Conservation (phyloP, 2,329 filamentous ascomycete genomes). For the Phaeosphaeria sp. region DNA sequence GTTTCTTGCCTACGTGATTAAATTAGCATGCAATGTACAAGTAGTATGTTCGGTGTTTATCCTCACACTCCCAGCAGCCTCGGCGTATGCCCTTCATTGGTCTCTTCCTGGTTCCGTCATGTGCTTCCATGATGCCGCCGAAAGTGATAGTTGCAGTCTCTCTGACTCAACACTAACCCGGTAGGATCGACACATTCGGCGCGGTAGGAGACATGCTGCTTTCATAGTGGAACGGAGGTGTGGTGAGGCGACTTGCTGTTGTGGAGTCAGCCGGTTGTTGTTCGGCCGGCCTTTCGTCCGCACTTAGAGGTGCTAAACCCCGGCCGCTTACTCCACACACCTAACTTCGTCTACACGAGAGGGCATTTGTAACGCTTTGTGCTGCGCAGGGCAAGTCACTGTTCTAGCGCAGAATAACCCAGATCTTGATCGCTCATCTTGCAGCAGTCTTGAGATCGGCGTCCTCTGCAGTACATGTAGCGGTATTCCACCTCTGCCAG, state of each 20-base stretch:
- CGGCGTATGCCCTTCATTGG: slow-evolving; percentile 35
- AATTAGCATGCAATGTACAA: slow-evolving; percentile 14
- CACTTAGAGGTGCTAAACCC: slow-evolving; percentile 9
- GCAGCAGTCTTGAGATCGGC: neutral
- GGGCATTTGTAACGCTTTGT: neutral
- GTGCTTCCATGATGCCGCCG: slow-evolving; percentile 20
- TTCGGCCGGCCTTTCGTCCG: slow-evolving; percentile 43
- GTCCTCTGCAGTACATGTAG: neutral
- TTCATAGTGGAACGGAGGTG: slow-evolving; percentile 42
- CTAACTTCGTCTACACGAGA: slow-evolving; percentile 1
- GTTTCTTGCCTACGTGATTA: slow-evolving; percentile 38
- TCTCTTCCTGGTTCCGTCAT: slow-evolving; percentile 31
- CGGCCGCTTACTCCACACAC: slow-evolving; percentile 11
- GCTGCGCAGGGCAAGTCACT: neutral
- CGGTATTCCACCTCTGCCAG: neutral
- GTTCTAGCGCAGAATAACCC: neutral
- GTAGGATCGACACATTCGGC: slow-evolving; percentile 21
- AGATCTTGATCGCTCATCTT: neutral
- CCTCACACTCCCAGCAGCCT: slow-evolving; percentile 47
- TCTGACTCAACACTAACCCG: slow-evolving; percentile 4
- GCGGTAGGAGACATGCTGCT: slow-evolving; percentile 31
- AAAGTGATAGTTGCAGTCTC: neutral
- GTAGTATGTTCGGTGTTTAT: neutral
- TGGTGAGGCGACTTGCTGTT: slow-evolving; percentile 35
- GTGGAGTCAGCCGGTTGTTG: slow-evolving; percentile 21